These are phyloP conservation scores for Malus asiatica DNA, from an alignment of 306 rosid species.

Conservation along the genomic window DNA sequence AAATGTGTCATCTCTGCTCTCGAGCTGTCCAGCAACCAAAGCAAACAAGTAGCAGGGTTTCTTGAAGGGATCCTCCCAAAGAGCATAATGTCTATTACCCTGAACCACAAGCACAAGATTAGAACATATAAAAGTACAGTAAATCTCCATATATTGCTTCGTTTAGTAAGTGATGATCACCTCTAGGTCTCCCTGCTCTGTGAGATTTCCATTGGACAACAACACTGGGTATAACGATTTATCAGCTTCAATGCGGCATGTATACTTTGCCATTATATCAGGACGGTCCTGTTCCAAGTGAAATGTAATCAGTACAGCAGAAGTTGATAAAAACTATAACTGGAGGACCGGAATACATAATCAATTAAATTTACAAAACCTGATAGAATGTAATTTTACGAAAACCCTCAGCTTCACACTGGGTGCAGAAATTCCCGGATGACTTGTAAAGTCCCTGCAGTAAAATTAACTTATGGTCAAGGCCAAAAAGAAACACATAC, in stretches of 20 bases:
- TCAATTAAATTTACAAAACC: slow-evolving; percentile 33
- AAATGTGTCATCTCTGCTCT: slow-evolving; percentile 79
- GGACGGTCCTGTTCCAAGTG: slow-evolving; percentile 79
- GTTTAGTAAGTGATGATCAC: slow-evolving; percentile 33
- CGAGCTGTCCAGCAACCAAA: slow-evolving; percentile 90
- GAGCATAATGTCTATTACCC: slow-evolving; percentile 84
- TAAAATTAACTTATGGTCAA: slow-evolving; percentile 20
- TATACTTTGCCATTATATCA: slow-evolving; percentile 94
- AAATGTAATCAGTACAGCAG: slow-evolving; percentile 22
- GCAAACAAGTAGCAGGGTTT: slow-evolving; percentile 98
- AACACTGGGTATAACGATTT: slow-evolving; percentile 84
- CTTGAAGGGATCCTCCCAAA: slow-evolving; percentile 98
- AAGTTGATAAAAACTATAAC: slow-evolving; percentile 5
- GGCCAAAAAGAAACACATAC: slow-evolving; percentile 1
- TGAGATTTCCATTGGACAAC: slow-evolving; percentile 90
- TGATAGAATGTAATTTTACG: slow-evolving; percentile 91
- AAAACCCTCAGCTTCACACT: slow-evolving; percentile 99
- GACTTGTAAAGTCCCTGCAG: slow-evolving; percentile 86
- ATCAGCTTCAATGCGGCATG: slow-evolving; percentile 75
- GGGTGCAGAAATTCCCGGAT: slow-evolving; percentile 95
- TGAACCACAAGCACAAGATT: slow-evolving; percentile 32
- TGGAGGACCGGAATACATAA: not conserved
- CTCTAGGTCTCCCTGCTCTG: slow-evolving; percentile 79
- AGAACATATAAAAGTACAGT: slow-evolving; percentile 13
- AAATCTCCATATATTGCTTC: slow-evolving; percentile 2